These are phyloP conservation scores for Ceratobasidium sp. DNA, from an alignment of 1,284 basidiomycete species.

Conservation along the genomic window DNA sequence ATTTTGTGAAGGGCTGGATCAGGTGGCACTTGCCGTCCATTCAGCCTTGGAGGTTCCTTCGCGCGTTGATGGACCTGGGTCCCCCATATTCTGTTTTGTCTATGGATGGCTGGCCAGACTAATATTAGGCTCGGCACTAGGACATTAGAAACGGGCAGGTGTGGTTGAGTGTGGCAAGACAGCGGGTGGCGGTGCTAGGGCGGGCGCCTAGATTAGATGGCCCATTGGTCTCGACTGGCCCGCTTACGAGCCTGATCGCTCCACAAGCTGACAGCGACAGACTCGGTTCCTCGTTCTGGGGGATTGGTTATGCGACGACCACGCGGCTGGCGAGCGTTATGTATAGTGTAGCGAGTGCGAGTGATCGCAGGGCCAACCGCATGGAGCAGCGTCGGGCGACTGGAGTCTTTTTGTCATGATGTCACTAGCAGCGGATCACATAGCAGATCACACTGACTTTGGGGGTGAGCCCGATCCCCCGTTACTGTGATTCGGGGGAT, in stretches of 20 bases:
- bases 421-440: neutral
- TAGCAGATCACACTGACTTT: constrained; percentile 18
- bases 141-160: neutral
- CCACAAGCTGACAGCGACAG: neutral
- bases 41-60: neutral
- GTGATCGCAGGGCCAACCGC: neutral
- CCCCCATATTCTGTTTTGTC: constrained; percentile 19
- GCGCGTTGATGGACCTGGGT: constrained; percentile 8
- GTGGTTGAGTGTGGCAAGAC: neutral
- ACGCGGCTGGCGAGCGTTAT: neutral
- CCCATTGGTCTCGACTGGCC: constrained; percentile 4
- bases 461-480: constrained; percentile 27
- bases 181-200: neutral
- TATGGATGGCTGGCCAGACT: neutral
- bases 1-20: constrained; percentile 11
- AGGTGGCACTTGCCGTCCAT: constrained; percentile 20
- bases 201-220: constrained; percentile 37
- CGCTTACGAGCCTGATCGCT: neutral
- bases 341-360: neutral
- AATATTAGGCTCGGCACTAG: neutral
- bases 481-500: constrained; percentile 10
- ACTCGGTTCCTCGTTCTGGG: constrained; percentile 32
- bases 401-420: neutral
- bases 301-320: constrained; percentile 28
- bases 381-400: neutral